Percentiles rank a stretch among this genome's conserved stretches.
phyloP scores from a whole-genome alignment of 257 asterid genomes.

The Striga asiatica region DNA sequence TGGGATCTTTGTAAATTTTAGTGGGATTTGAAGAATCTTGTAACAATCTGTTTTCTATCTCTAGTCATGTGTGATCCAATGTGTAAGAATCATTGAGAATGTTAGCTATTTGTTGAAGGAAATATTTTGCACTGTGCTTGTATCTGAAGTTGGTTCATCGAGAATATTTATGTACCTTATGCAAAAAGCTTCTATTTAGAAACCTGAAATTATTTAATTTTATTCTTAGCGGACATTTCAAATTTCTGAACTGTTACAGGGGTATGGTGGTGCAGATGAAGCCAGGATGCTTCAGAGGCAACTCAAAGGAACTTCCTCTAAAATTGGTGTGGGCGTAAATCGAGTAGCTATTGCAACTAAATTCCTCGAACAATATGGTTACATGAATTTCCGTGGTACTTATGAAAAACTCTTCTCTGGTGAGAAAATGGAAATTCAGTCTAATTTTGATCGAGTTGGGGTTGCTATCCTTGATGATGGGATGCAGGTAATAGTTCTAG shows the following conservation, averaged over 20 bases:
- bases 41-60: background rate
- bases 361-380: slow-evolving; percentile 44
- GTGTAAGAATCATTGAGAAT: background rate
- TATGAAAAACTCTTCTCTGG: slow-evolving; percentile 15
- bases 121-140: background rate
- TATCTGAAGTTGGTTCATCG: background rate
- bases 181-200: background rate
- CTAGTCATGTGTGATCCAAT: background rate
- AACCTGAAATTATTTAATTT: background rate
- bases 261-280: slow-evolving; percentile 92
- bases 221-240: background rate
- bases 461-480: slow-evolving; percentile 83
- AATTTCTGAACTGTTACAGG: slow-evolving; percentile 29
- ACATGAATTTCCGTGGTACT: slow-evolving; percentile 12
- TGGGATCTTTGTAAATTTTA: background rate
- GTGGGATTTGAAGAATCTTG: background rate
- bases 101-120: background rate
- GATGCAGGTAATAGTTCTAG: slow-evolving; percentile 79
- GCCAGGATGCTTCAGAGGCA: slow-evolving; percentile 87
- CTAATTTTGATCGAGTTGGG: slow-evolving; percentile 34
- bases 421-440: slow-evolving; percentile 11
- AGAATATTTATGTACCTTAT: background rate
- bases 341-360: slow-evolving; percentile 52
- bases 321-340: slow-evolving; percentile 76
- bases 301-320: slow-evolving; percentile 40